phyloP scores from a whole-genome alignment of 73 alveolate species.

The Paraurostyla sp. region DNA sequence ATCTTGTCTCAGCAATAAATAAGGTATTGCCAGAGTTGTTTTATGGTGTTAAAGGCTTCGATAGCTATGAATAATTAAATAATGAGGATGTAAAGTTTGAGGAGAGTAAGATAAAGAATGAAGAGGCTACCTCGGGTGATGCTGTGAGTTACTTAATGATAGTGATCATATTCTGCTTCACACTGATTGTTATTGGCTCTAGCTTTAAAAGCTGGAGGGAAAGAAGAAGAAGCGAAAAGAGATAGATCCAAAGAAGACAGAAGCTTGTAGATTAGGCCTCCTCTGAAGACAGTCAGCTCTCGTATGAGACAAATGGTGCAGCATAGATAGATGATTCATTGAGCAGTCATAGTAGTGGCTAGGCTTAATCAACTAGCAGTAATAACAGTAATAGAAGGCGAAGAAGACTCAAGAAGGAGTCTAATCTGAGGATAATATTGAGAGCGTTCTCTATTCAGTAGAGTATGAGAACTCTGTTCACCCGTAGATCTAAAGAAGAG shows the following conservation, averaged over 20 bases:
- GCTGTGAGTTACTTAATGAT: no score
- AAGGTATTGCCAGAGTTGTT: conserved; percentile 5
- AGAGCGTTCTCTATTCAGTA: background rate
- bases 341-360: conserved; percentile 23
- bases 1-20: background rate
- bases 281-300: no score
- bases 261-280: no score
- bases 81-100: background rate
- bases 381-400: background rate
- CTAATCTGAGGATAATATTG: background rate
- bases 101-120: background rate
- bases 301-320: no score
- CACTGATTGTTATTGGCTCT: no score
- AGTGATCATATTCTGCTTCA: no score
- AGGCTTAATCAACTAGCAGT: background rate
- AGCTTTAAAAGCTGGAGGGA: no score
- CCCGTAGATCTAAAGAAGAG: background rate
- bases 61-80: background rate
- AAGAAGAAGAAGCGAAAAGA: no score
- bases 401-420: background rate
- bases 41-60: conserved; percentile 25
- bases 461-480: background rate
- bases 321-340: no score
- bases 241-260: no score
- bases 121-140: background rate